Base-by-base conservation (phyloP, 768 basidiomycete species). In the Tricholoma sp. region DNA sequence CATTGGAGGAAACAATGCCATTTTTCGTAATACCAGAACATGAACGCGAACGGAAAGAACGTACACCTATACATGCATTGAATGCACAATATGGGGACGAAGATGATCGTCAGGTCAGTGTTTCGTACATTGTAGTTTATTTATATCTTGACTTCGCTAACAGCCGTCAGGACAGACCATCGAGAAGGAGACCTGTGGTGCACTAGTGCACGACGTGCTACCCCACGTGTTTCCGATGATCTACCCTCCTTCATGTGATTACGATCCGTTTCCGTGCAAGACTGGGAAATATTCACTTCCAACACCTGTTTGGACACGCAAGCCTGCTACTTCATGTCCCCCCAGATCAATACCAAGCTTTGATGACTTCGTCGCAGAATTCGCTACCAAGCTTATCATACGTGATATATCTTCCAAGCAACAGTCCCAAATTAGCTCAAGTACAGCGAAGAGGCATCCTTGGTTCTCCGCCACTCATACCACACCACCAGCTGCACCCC, bases 291-390 rank as follows among this genome's bases (percentile, higher is more conserved):
- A 6, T 66, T 59, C 34, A 11, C 70, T 74, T 53, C 63, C 74
- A 6, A 13, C 64, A 0, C 70, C 72, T 10, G 34, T 53, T 11
- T 76, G 75, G 75, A 45, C 10, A 28, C 71, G 74, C 12, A 63
- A 31, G 34, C 65, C 70, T 9, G 54, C 68, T 2, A 24, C 24
- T 24, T 24, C 24, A n/a, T n/a, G n/a, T n/a, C n/a, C n/a, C n/a
- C n/a, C n/a, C n/a, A n/a, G n/a, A n/a, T n/a, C n/a, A n/a, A n/a
- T n/a, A n/a, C 24, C 24, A 24, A 24, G 24, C 3, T 51, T 61
- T 8, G n/a, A 63, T 13, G 52, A 49, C 1, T 37, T 63, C 13
- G 24, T 60, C 18, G 1, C 45, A 0, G 57, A 60, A 0, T 60
- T 63, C 32, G 32, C 41, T 6, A 48, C 36, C 2, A 62, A 60